These are phyloP conservation scores for Mimosa pudica DNA, from an alignment of 306 rosid genomes.

Conservation along the genomic window DNA sequence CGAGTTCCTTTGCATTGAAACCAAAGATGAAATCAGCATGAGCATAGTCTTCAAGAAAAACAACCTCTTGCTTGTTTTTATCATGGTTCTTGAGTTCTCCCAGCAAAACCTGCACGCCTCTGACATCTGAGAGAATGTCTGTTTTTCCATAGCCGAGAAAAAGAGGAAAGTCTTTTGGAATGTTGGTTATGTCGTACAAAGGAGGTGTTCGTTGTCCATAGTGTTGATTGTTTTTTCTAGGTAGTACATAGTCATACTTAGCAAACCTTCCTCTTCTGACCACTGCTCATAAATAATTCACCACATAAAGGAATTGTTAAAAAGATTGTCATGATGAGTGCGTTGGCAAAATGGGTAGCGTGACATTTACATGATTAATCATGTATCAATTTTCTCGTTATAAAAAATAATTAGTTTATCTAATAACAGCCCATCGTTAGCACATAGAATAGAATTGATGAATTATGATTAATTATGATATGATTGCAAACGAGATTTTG, in stretches of 20 bases:
- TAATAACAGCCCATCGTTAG: no score
- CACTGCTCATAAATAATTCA: conserved; percentile 41
- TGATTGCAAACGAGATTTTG: no score
- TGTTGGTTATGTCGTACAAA: conserved; percentile 45
- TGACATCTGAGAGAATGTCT: conserved; percentile 52
- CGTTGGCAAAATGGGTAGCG: no score
- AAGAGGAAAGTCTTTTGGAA: conserved; percentile 63
- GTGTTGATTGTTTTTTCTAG: conserved; percentile 37
- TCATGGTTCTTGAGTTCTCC: conserved; percentile 51
- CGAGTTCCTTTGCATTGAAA: conserved; percentile 48
- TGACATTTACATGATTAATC: no score
- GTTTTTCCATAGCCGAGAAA: conserved; percentile 51
- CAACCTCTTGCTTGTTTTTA: conserved; percentile 43
- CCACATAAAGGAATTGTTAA: no score
- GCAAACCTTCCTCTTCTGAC: conserved; percentile 47
- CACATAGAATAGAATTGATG: no score
- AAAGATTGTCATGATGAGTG: no score
- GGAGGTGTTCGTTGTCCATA: conserved; percentile 64
- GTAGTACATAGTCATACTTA: conserved; percentile 50
- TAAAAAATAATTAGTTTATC: no score
- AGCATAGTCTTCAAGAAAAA: conserved; percentile 53
- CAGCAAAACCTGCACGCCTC: conserved; percentile 55
- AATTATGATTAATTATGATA: no score
- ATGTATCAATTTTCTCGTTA: no score
- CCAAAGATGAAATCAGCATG: conserved; percentile 63